These are phyloP conservation scores for Volvox reticuliferus DNA, from an alignment of 139 green algal genomes.

Conservation along the genomic window DNA sequence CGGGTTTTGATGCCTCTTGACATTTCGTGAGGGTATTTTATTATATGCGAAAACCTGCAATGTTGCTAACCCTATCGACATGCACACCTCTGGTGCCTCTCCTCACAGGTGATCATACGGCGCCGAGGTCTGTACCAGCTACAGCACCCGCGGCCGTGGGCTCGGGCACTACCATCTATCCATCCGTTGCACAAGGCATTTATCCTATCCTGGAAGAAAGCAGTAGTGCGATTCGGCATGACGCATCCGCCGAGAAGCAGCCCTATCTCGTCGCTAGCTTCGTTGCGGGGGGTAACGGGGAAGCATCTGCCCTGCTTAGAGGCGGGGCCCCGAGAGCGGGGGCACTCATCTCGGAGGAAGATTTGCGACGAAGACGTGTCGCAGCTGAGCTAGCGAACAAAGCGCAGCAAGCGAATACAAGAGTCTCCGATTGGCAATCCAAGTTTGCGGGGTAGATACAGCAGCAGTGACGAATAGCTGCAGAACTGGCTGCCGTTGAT, in stretches of 20 bases:
- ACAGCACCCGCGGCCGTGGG: neutral
- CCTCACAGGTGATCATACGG: constrained; percentile 21
- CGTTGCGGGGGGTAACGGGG: neutral
- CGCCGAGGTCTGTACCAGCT: neutral
- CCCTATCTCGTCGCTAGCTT: neutral
- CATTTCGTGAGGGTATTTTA: too few relatives aligned
- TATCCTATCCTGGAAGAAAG: constrained; percentile 49
- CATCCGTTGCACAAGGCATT: neutral
- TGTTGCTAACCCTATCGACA: too few relatives aligned
- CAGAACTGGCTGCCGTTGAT: too few relatives aligned
- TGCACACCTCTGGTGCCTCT: neutral
- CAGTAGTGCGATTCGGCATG: neutral
- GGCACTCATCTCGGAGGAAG: constrained; percentile 3
- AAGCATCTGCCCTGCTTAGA: neutral
- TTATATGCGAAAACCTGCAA: too few relatives aligned
- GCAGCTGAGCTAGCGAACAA: constrained; percentile 9
- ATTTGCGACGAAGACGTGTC: constrained; percentile 4
- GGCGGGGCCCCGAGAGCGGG: neutral
- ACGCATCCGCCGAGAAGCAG: neutral
- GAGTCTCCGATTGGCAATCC: constrained; percentile 20
- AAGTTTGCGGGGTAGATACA: constrained; percentile 37
- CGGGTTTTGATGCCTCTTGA: too few relatives aligned
- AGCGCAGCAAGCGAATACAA: neutral
- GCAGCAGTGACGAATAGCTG: too few relatives aligned
- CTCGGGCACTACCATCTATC: neutral